Conservation (phyloP, 352 stramenopile genomes). For the Stramenopiles sp. region DNA sequence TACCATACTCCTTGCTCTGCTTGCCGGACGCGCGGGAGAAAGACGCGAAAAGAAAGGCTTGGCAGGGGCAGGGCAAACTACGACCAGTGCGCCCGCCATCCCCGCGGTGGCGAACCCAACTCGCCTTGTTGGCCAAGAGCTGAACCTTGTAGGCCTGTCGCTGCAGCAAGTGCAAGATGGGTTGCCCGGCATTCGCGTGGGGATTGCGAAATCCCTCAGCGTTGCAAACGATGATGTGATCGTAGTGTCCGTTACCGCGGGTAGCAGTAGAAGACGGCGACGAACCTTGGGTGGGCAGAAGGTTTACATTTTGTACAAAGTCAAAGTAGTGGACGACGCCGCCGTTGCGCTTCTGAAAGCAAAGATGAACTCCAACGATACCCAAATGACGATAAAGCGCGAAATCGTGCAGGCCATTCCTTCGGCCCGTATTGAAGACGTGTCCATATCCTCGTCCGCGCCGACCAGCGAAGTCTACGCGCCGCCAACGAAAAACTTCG, state of each 20-base stretch:
- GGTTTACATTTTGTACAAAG: not conserved
- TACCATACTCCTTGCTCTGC: not conserved
- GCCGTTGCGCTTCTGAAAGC: not conserved
- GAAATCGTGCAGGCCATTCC: not conserved
- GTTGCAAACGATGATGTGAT: constrained; percentile 8
- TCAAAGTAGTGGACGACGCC: not conserved
- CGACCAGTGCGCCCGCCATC: not conserved
- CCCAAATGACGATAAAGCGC: not conserved
- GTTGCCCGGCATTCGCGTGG: not conserved
- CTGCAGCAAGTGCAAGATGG: not conserved
- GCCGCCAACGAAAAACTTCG: not conserved
- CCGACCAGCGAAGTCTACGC: not conserved
- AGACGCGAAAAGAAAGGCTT: not conserved
- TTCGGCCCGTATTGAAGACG: not conserved
- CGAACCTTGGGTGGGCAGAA: not conserved
- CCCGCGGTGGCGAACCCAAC: not conserved
- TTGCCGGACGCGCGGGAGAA: not conserved
- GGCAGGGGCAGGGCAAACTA: not conserved
- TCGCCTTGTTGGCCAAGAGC: not conserved
- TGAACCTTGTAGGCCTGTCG: not conserved
- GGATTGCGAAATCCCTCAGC: not conserved
- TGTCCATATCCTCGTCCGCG: not conserved
- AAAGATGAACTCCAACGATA: not conserved
- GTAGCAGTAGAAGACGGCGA: not conserved
- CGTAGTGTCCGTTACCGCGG: not conserved